Conservation (phyloP, 768 basidiomycete species). For the Hysterangium stoloniferum region DNA sequence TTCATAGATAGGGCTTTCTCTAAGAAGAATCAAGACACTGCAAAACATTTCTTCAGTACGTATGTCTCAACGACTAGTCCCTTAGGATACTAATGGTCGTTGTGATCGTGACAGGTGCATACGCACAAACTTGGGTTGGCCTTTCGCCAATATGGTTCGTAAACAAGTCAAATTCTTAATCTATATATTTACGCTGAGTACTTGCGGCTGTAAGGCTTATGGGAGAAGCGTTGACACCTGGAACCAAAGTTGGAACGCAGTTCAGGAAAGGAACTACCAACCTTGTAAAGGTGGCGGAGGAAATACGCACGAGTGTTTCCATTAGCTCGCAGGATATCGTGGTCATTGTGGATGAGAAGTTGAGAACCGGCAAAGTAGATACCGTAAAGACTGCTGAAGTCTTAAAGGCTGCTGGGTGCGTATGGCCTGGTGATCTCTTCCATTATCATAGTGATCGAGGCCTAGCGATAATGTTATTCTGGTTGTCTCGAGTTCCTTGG, state of each 20-base stretch:
- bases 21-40: constrained; percentile 7
- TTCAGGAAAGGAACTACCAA: constrained; percentile 15
- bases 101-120: constrained; percentile 4
- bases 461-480: constrained; percentile 16
- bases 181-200: neutral
- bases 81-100: too few relatives aligned
- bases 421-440: neutral
- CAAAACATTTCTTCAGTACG: constrained; percentile 6
- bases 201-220: constrained; percentile 10
- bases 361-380: constrained; percentile 6
- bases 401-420: constrained; percentile 16
- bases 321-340: constrained; percentile 12
- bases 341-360: constrained; percentile 16
- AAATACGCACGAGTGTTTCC: constrained; percentile 11
- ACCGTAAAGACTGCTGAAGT: constrained; percentile 14
- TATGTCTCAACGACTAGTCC: neutral
- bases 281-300: constrained; percentile 13
- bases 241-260: constrained; percentile 14
- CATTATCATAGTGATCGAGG: neutral
- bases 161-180: neutral
- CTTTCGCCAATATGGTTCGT: constrained; percentile 13
- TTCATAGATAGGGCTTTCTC: constrained; percentile 7
- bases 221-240: constrained; percentile 15
- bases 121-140: constrained; percentile 15
- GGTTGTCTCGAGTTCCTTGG: constrained; percentile 15